Conservation (phyloP, 805 yeast species). For the Starmerella sirachaensis region DNA sequence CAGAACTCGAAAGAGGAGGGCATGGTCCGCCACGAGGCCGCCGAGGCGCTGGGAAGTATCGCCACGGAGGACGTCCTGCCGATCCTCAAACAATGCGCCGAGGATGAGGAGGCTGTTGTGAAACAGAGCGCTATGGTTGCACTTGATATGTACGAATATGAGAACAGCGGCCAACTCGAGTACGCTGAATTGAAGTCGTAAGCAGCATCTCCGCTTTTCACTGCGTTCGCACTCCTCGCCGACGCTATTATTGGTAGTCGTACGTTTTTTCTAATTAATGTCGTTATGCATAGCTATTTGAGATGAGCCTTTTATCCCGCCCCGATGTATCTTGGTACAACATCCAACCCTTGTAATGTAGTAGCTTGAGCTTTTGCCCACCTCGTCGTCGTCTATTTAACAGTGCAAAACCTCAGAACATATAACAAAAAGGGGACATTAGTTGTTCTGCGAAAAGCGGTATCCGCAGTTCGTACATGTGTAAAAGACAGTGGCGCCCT, state of each 20-base stretch:
- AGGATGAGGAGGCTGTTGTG: conserved; percentile 79
- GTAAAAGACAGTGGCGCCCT: conserved; percentile 96
- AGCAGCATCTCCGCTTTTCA: not conserved
- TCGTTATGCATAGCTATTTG: too few relatives aligned
- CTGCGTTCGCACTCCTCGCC: too few relatives aligned
- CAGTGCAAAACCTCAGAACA: not conserved
- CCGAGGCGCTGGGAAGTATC: conserved; percentile 94
- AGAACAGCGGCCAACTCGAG: conserved; percentile 70
- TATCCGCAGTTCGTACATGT: conserved; percentile 91
- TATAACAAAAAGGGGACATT: conserved; percentile 4
- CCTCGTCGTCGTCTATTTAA: too few relatives aligned
- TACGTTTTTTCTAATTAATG: too few relatives aligned
- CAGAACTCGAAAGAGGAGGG: conserved; percentile 74
- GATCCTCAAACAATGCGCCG: conserved; percentile 62
- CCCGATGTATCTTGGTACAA: too few relatives aligned
- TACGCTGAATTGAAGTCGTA: conserved; percentile 38
- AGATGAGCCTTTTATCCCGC: too few relatives aligned
- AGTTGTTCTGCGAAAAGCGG: conserved; percentile 89
- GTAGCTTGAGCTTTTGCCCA: too few relatives aligned
- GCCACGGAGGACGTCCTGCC: conserved; percentile 94
- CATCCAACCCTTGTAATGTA: too few relatives aligned
- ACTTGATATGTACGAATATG: conserved; percentile 94
- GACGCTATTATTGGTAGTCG: too few relatives aligned
- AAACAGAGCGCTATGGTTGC: conserved; percentile 96
- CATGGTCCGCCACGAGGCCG: conserved; percentile 99